A percentile compares a stretch with the other conserved stretches of the same genome.
Evolutionary conservation across 352 stramenopile genomes (phyloP).

Genomic region (Globisporangium spiculum): DNA sequence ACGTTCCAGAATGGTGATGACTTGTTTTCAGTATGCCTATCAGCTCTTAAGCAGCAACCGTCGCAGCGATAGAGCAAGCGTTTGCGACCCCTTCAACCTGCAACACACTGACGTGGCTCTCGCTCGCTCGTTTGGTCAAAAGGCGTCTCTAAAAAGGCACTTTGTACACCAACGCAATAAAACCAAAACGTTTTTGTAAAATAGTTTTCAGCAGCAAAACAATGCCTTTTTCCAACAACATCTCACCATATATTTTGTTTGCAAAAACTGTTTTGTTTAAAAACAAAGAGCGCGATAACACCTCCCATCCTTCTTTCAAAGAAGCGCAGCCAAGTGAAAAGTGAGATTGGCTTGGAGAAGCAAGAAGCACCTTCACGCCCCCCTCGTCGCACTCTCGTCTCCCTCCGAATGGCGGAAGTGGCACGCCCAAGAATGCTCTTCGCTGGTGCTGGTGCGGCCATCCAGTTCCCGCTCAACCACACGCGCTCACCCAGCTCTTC

Average conservation of each 20-base stretch:
- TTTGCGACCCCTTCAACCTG: conserved; percentile 23
- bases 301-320: not conserved
- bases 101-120: conserved; percentile 47
- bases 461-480: conserved; percentile 42
- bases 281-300: too few relatives aligned
- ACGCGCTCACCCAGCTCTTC: conserved; percentile 6
- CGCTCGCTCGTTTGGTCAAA: conserved; percentile 2
- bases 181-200: too few relatives aligned
- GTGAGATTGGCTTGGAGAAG: not conserved
- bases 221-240: too few relatives aligned
- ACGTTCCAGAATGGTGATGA: conserved; percentile 14
- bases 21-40: conserved; percentile 8
- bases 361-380: not conserved
- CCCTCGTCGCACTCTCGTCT: not conserved
- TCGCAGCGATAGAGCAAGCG: not conserved
- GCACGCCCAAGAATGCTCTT: conserved; percentile 46
- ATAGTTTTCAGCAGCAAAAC: too few relatives aligned
- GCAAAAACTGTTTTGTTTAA: too few relatives aligned
- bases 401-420: conserved; percentile 21
- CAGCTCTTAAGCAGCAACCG: conserved; percentile 28
- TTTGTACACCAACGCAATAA: too few relatives aligned
- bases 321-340: conserved; percentile 5
- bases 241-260: too few relatives aligned
- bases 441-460: conserved; percentile 40
- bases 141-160: not conserved